phyloP scores from a whole-genome alignment of 2,329 filamentous ascomycete species.

The Sarocladium oryzae region DNA sequence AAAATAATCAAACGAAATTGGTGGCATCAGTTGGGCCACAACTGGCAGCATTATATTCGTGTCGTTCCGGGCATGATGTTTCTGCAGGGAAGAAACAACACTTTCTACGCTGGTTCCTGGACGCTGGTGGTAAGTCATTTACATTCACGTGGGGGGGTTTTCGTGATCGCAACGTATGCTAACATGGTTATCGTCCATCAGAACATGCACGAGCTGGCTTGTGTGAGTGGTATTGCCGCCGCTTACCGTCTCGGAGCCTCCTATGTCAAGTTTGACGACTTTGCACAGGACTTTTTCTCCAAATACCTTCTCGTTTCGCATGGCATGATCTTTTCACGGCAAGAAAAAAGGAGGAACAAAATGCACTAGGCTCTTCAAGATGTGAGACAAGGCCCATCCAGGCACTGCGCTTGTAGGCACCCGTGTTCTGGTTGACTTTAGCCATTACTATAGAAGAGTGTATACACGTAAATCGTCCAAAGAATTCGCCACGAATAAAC shows the following conservation, averaged over 20 bases:
- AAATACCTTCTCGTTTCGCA: slow-evolving; percentile 41
- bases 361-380: too few relatives aligned
- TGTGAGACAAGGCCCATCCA: too few relatives aligned
- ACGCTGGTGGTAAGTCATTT: slow-evolving; percentile 51
- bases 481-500: too few relatives aligned
- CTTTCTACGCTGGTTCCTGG: slow-evolving; percentile 60
- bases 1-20: slow-evolving; percentile 59
- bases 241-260: slow-evolving; percentile 61
- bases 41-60: slow-evolving; percentile 56
- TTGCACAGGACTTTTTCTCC: slow-evolving; percentile 39
- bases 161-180: too few relatives aligned
- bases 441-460: too few relatives aligned
- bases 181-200: slow-evolving; percentile 16
- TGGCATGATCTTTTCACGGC: slow-evolving; percentile 30
- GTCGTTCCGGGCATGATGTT: slow-evolving; percentile 69
- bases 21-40: slow-evolving; percentile 63
- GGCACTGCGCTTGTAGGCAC: too few relatives aligned
- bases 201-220: slow-evolving; percentile 65
- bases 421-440: too few relatives aligned
- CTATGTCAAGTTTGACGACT: slow-evolving; percentile 54
- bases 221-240: slow-evolving; percentile 64
- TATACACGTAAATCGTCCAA: too few relatives aligned
- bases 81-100: slow-evolving; percentile 58
- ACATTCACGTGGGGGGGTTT: too few relatives aligned
- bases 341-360: slow-evolving; percentile 23